Percentiles rank a stretch among this genome's conserved stretches.
These are phyloP conservation scores for Alternaria sp. DNA, from an alignment of 2,329 filamentous ascomycete species.

Conservation along the genomic window DNA sequence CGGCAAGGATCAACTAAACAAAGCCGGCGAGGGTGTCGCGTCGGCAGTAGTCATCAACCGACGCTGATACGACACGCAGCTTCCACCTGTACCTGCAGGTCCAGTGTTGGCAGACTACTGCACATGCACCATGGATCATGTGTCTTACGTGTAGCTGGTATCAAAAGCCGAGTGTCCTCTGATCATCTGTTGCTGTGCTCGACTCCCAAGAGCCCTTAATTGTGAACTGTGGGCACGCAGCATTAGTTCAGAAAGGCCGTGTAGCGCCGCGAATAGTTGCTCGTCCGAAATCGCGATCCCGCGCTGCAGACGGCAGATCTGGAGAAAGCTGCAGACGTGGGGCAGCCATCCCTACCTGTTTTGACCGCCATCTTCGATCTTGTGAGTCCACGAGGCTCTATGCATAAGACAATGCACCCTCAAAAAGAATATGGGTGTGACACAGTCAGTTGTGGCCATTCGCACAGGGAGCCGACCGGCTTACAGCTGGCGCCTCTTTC, in stretches of 20 bases:
- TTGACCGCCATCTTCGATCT: constrained; percentile 8
- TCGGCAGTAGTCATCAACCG: constrained; percentile 2
- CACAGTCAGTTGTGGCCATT: background rate
- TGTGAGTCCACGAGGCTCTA: constrained; percentile 20
- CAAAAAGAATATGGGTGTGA: constrained; percentile 6
- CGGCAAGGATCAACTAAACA: constrained; percentile 24
- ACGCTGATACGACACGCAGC: constrained; percentile 1
- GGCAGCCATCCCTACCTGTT: constrained; percentile 11
- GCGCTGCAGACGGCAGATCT: constrained; percentile 6
- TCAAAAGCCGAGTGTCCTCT: background rate
- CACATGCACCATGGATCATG: constrained; percentile 1
- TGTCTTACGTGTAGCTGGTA: background rate
- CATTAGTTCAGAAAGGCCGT: background rate
- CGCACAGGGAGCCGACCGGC: background rate
- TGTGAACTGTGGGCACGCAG: background rate
- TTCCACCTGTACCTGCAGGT: constrained; percentile 20
- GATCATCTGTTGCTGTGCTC: background rate
- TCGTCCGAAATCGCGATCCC: constrained; percentile 4
- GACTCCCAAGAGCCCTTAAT: background rate
- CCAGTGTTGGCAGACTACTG: constrained; percentile 16
- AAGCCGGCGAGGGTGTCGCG: constrained; percentile 17
- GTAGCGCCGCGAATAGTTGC: background rate
- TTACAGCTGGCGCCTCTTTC: constrained; percentile 8
- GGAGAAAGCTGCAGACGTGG: constrained; percentile 19
- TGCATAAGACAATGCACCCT: constrained; percentile 14